phyloP scores from a whole-genome alignment of 2,329 filamentous ascomycete species.

The Diaporthe humulicola region DNA sequence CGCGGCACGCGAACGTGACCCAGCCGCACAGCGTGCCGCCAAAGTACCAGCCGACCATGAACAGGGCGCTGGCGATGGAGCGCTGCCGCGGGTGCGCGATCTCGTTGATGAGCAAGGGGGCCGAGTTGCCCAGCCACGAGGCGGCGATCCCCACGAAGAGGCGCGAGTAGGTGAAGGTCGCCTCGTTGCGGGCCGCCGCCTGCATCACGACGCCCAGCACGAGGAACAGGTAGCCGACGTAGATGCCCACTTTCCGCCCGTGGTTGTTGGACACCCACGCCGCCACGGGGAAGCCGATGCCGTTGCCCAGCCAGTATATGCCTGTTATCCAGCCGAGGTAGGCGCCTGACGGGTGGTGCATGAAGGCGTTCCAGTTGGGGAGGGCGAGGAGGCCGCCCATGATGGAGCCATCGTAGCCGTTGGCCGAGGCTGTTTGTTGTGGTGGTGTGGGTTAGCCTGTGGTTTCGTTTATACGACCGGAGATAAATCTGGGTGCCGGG shows the following conservation, averaged over 20 bases:
- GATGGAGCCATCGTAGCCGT: conserved; percentile 33
- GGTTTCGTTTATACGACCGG: background rate
- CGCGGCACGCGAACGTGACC: conserved; percentile 43
- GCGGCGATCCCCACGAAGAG: conserved; percentile 53
- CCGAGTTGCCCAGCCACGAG: conserved; percentile 49
- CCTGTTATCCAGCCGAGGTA: conserved; percentile 36
- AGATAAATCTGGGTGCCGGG: background rate
- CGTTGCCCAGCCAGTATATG: conserved; percentile 43
- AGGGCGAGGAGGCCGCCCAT: conserved; percentile 36
- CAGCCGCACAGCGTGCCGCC: conserved; percentile 47
- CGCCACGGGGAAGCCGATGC: conserved; percentile 46
- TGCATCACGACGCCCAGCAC: conserved; percentile 48
- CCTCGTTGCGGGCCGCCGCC: conserved; percentile 45
- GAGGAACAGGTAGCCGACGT: conserved; percentile 50
- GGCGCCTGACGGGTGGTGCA: conserved; percentile 27
- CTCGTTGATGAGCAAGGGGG: conserved; percentile 57
- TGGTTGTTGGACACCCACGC: conserved; percentile 51
- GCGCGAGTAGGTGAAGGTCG: conserved; percentile 51
- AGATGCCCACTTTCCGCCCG: conserved; percentile 50
- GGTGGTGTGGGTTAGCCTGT: background rate
- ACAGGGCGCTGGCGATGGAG: conserved; percentile 49
- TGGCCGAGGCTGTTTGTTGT: conserved; percentile 15
- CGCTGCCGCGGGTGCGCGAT: conserved; percentile 58
- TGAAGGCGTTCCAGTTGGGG: conserved; percentile 28
- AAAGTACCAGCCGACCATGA: conserved; percentile 49